Evolutionary conservation across 1,284 basidiomycete species (phyloP).

Genomic region (Clitocybe nebularis): DNA sequence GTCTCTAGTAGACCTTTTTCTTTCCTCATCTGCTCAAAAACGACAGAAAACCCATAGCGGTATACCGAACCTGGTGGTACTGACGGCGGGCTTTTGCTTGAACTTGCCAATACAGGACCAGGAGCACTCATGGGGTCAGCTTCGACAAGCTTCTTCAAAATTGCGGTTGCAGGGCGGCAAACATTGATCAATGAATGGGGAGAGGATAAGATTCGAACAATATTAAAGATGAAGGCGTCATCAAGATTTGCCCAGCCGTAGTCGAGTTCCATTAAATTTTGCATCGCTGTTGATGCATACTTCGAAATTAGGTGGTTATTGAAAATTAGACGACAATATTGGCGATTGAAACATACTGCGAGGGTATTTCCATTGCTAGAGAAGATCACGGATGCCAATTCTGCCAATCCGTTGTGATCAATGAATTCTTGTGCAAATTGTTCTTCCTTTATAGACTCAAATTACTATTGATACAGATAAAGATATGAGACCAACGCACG

Average conservation of each 20-base stretch:
- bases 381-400: slow-evolving; percentile 74
- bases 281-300: slow-evolving; percentile 82
- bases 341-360: slow-evolving; percentile 47
- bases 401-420: slow-evolving; percentile 68
- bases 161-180: slow-evolving; percentile 93
- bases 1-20: slow-evolving; percentile 66
- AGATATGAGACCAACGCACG: slow-evolving; percentile 33
- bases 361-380: slow-evolving; percentile 79
- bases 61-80: slow-evolving; percentile 65
- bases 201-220: slow-evolving; percentile 81
- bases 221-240: slow-evolving; percentile 67
- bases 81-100: slow-evolving; percentile 52
- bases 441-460: slow-evolving; percentile 60
- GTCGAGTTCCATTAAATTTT: slow-evolving; percentile 82
- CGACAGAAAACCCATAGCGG: slow-evolving; percentile 79
- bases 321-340: slow-evolving; percentile 7
- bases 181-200: slow-evolving; percentile 85
- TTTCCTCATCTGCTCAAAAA: slow-evolving; percentile 77
- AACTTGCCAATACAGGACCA: slow-evolving; percentile 52
- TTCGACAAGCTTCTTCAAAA: slow-evolving; percentile 84
- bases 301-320: slow-evolving; percentile 26
- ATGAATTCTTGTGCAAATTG: slow-evolving; percentile 88
- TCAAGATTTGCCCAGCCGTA: slow-evolving; percentile 77
- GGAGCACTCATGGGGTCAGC: slow-evolving; percentile 68
- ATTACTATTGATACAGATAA: slow-evolving; percentile 3